Conservation (phyloP, 2,329 filamentous ascomycete species). For the Grosmannia clavigera region DNA sequence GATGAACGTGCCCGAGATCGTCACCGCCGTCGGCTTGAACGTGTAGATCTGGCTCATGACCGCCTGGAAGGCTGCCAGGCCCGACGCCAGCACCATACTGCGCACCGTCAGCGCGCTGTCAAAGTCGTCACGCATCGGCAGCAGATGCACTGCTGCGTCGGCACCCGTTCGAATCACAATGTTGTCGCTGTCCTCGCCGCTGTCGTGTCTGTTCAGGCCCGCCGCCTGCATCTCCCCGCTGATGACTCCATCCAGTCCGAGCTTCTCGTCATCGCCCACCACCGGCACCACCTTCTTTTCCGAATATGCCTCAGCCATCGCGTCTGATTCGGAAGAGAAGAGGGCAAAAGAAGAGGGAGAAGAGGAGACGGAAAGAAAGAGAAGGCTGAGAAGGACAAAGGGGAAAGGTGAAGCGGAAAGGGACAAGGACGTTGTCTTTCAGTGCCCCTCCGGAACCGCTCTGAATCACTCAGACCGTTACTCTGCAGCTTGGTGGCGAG, state of each 20-base stretch:
- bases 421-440: background rate
- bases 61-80: slow-evolving; percentile 38
- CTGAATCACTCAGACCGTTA: no score
- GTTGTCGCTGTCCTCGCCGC: slow-evolving; percentile 13
- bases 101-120: slow-evolving; percentile 40
- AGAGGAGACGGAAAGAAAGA: background rate
- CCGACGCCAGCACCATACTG: slow-evolving; percentile 35
- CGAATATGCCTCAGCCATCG: background rate
- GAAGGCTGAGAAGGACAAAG: background rate
- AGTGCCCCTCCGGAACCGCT: no score
- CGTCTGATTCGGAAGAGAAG: background rate
- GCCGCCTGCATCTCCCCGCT: no score
- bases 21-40: slow-evolving; percentile 28
- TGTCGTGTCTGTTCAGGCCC: background rate
- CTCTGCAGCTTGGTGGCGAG: no score
- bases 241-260: no score
- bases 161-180: slow-evolving; percentile 37
- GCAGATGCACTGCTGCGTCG: slow-evolving; percentile 35
- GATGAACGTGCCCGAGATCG: slow-evolving; percentile 41
- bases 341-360: background rate
- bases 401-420: background rate
- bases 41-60: slow-evolving; percentile 43
- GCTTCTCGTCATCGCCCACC: background rate
- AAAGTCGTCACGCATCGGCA: slow-evolving; percentile 40
- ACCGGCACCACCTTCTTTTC: background rate